Base-by-base conservation (phyloP, 768 basidiomycete genomes). In the Mycena indigotica region DNA sequence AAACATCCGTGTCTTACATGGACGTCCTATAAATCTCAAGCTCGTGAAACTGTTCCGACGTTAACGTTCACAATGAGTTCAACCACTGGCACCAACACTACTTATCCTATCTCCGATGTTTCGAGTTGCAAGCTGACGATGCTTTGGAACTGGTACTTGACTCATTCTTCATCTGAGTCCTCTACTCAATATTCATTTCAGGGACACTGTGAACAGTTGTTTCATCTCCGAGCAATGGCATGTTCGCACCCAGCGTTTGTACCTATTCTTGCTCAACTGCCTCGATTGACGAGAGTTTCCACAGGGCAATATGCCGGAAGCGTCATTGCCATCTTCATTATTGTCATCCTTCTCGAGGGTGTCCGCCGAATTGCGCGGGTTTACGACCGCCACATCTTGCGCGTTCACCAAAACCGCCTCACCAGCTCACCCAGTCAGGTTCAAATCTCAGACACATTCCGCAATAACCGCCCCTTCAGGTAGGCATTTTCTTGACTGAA, bases 211-310 rank as follows among this genome's bases (percentile, higher is more conserved):
- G 41, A 50, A 64, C 41, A 17, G 53, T 21, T 58, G 56, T 48
- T 38, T 64, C 39, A 53, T 64, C 3, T 50, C 52, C 16, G 52
- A 55, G 3, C 51, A 61, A 44, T 61, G 63, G 59, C 63, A 57
- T 48, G 30, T 60, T 30, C 56, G 38, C 25, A 55, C 32, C 5
- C n/a, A 28, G 8, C 53, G 58, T 57, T 13, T n/a, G 23, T 52
- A 17, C 23, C 4, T 6, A 2, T 19, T 5, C 15, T 16, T 41
- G 15, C 28, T 24, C 1, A 1, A 24, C 28, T 35, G n/a, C 17
- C n/a, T 16, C 8, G 8, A 21, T 21, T 44, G 12, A 44, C 41
- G 41, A 44, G 32, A 5, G 35, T 24, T 19, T n/a, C 28, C 30
- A 1, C 32, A 58, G 50, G 16, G 8, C 50, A 59, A 53, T 63